Percentiles rank a stretch among this genome's conserved stretches.
Evolutionary conservation across 768 basidiomycete species (phyloP).

Genomic region (Boletus patriciae): DNA sequence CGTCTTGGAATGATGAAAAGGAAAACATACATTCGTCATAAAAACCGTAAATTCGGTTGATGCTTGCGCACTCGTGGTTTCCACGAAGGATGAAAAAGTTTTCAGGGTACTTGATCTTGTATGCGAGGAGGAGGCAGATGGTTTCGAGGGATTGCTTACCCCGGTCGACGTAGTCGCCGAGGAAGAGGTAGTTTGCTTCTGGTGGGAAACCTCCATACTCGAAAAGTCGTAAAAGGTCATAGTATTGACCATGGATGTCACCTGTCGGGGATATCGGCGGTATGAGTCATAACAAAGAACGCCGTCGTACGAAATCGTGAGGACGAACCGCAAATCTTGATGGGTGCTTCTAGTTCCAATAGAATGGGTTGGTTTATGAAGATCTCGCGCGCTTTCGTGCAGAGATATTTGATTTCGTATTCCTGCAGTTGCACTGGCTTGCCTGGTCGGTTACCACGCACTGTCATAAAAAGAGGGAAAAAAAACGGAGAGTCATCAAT

Average conservation of each 20-base stretch:
- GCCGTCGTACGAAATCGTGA: background rate
- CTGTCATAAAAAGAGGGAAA: conserved; percentile 44
- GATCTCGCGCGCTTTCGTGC: conserved; percentile 98
- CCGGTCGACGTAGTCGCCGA: conserved; percentile 99
- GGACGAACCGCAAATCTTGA: conserved; percentile 96
- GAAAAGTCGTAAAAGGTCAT: conserved; percentile 95
- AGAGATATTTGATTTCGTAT: conserved; percentile 99
- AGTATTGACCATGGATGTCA: conserved; percentile 99
- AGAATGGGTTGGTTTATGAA: conserved; percentile 99
- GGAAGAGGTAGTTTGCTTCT: conserved; percentile 99
- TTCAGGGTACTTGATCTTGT: conserved; percentile 99
- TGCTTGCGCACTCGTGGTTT: conserved; percentile 99
- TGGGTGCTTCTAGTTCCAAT: conserved; percentile 96
- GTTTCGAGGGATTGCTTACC: conserved; percentile 99
- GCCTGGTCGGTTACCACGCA: conserved; percentile 97
- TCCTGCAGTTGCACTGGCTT: conserved; percentile 98
- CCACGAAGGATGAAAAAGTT: conserved; percentile 99
- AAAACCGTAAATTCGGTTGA: conserved; percentile 99
- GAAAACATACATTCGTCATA: conserved; percentile 92
- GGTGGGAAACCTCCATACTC: conserved; percentile 99
- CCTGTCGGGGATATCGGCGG: conserved; percentile 48
- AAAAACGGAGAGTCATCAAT: conserved; percentile 18
- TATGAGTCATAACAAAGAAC: conserved; percentile 23
- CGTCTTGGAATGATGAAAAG: background rate
- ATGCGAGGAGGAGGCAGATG: conserved; percentile 97